These are phyloP conservation scores for Sisymbrium irio DNA, from an alignment of 345 rosid species.

Conservation along the genomic window DNA sequence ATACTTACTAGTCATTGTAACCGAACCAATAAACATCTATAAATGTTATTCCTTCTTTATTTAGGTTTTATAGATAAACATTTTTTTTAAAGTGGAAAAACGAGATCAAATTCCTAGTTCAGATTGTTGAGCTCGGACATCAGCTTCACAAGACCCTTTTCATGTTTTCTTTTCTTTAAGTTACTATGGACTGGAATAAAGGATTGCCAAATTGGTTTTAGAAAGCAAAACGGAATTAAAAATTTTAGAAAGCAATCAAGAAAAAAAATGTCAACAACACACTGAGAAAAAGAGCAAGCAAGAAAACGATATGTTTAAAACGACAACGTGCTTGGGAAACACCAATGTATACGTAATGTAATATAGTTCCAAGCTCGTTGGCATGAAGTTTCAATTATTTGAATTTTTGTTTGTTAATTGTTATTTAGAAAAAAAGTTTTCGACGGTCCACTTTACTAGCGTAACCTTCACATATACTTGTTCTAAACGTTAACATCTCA, in stretches of 20 bases:
- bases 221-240: background rate
- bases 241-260: background rate
- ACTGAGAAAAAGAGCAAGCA: constrained; percentile 17
- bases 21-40: background rate
- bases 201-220: background rate
- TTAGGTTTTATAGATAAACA: background rate
- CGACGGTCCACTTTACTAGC: constrained; percentile 31
- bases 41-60: background rate
- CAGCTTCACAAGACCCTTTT: background rate
- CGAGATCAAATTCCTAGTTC: background rate
- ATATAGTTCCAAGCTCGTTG: constrained; percentile 25
- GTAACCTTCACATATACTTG: constrained; percentile 22
- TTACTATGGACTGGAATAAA: background rate
- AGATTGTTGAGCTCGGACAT: background rate
- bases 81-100: background rate
- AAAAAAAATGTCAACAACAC: constrained; percentile 8
- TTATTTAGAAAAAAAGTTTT: background rate
- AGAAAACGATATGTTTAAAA: constrained; percentile 25
- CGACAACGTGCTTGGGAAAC: background rate
- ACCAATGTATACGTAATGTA: constrained; percentile 19
- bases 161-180: background rate
- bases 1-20: background rate
- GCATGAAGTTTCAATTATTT: constrained; percentile 12
- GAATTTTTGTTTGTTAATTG: background rate
- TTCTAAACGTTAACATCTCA: constrained; percentile 30